Evolutionary conservation across 2,329 filamentous ascomycete species (phyloP), one percentile per base, ranked within the genome.

Genomic region (Tolypocladium capitatum): DNA sequence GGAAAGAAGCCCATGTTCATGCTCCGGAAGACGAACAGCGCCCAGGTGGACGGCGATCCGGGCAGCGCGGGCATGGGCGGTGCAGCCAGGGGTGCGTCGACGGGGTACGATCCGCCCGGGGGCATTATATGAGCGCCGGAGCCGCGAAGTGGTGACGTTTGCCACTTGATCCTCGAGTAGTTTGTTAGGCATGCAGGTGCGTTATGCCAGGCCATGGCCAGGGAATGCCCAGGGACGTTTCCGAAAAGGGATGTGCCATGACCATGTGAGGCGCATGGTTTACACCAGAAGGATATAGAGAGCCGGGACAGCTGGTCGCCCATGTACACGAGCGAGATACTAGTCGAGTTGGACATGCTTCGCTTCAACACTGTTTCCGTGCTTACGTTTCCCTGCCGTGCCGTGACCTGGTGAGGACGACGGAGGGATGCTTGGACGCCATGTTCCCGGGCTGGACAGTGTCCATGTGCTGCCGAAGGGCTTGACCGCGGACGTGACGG

Each of bases 1-100:
- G 92, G 92, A 43, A 85, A 94, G 68, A 98, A 97, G 64, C 92
- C 92, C 21, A 97, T 97, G 92, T 98, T 98, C 61, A 98, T 98
- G 92, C 71, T 98, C 48, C 74, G 92, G 49, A 81, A 81, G 65
- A 81, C 76, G 32, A 78, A 75, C 43, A 73, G 71, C 35, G 73
- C 74, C 10, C 68, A 68, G 46, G 67, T 67, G 24, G 76, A 79
- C 45, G 73, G 75, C 41, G 66, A 69, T 1, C 74, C 74, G 10
- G 75, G 75, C 16, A 78, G 75, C 52, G 75, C 74, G 7, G 75
- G 75, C 11, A 61, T 79, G 27, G 68, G 67, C 30, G 65, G 64
- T 24, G 68, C 69, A 7, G 59, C 63, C 2, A 66, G 73, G 46
- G 72, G 74, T 16, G 63, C 64, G 11, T 65, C 67, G 18, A 66